These are phyloP conservation scores for Populus davidiana DNA, from an alignment of 345 rosid genomes.

Conservation along the genomic window DNA sequence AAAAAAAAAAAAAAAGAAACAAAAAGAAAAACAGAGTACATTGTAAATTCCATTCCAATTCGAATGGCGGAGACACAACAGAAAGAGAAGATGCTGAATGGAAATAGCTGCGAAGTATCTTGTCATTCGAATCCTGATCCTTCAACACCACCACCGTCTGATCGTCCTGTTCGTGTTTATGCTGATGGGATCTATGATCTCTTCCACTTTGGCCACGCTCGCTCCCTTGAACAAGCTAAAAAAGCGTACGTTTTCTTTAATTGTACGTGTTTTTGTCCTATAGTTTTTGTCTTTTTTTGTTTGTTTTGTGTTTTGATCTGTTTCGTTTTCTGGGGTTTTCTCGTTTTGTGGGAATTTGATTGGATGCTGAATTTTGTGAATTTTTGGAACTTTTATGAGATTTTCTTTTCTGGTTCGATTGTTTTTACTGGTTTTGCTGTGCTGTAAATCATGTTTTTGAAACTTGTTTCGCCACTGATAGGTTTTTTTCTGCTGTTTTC, in stretches of 20 bases:
- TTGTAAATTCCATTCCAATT: background rate
- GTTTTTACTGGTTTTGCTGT: background rate
- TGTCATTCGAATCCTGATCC: background rate
- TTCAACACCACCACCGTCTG: background rate
- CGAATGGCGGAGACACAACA: background rate
- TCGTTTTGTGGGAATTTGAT: background rate
- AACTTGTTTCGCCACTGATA: background rate
- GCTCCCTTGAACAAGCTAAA: slow-evolving; percentile 95
- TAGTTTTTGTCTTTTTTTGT: background rate
- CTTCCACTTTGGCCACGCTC: slow-evolving; percentile 95
- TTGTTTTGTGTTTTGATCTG: background rate
- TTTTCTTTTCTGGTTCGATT: background rate
- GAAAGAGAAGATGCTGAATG: background rate
- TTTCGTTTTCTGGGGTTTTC: background rate
- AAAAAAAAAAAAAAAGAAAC: background rate
- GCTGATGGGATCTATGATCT: slow-evolving; percentile 99
- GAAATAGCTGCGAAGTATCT: background rate
- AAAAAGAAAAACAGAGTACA: background rate
- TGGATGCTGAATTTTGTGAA: background rate
- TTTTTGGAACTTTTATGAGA: background rate
- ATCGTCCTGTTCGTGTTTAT: slow-evolving; percentile 68
- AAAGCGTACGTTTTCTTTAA: slow-evolving; percentile 46
- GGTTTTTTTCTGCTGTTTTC: background rate
- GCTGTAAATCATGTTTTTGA: background rate
- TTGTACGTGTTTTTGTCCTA: background rate